phyloP scores from a whole-genome alignment of 768 basidiomycete genomes.

The Lentinula guzmanii region DNA sequence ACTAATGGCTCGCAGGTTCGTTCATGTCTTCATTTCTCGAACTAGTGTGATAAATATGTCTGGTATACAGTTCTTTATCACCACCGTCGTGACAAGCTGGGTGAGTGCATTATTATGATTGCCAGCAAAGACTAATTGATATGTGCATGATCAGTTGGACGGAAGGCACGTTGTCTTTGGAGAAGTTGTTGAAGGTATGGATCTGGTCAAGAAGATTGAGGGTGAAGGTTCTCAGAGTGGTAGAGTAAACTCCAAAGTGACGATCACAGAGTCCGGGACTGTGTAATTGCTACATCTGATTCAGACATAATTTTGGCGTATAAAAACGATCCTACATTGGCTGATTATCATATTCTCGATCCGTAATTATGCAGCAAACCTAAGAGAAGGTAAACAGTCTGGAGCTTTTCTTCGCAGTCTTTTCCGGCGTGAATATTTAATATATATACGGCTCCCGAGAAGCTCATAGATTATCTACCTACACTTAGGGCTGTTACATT shows the following conservation, averaged over 20 bases:
- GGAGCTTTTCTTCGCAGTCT: too few species aligned
- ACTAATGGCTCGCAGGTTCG: constrained; percentile 63
- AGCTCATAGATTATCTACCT: too few species aligned
- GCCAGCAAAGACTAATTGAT: constrained; percentile 44
- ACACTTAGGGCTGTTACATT: too few species aligned
- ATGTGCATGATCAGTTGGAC: constrained; percentile 39
- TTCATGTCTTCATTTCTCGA: constrained; percentile 17
- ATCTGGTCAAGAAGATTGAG: constrained; percentile 45
- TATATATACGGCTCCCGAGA: too few species aligned
- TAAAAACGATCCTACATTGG: too few species aligned
- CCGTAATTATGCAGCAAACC: too few species aligned
- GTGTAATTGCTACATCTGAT: constrained; percentile 18
- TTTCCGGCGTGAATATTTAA: too few species aligned
- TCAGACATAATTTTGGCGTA: neutral
- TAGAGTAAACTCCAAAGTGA: constrained; percentile 36
- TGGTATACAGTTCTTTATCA: constrained; percentile 72
- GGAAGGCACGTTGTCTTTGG: constrained; percentile 86
- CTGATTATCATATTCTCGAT: too few species aligned
- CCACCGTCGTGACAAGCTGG: constrained; percentile 65
- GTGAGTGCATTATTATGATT: constrained; percentile 36
- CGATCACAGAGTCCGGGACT: constrained; percentile 51
- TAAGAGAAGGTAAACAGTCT: too few species aligned
- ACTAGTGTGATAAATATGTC: too few species aligned
- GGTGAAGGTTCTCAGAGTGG: constrained; percentile 30
- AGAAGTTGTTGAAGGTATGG: constrained; percentile 63